phyloP scores from a whole-genome alignment of 2,329 filamentous ascomycete genomes.

The Nemania serpens region DNA sequence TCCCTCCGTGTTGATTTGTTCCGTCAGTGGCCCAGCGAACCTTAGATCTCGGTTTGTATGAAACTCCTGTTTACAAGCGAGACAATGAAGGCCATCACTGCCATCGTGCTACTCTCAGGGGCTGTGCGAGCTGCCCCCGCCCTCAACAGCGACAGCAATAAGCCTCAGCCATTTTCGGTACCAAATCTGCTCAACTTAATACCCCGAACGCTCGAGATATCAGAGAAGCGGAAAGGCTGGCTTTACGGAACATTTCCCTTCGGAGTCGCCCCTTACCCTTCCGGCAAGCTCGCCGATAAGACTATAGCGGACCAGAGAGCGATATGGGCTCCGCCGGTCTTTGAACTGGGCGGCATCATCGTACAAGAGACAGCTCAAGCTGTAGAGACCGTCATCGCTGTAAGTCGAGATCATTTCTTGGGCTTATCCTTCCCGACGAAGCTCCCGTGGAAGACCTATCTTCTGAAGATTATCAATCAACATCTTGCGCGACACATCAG shows the following conservation, averaged over 20 bases:
- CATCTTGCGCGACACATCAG: too few relatives aligned
- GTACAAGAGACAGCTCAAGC: constrained; percentile 11
- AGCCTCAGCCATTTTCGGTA: background rate
- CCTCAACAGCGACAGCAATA: background rate
- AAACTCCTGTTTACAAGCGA: constrained; percentile 2
- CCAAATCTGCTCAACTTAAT: constrained; percentile 15
- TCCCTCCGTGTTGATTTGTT: background rate
- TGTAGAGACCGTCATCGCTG: constrained; percentile 10
- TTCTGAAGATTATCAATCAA: too few relatives aligned
- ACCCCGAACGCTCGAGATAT: constrained; percentile 13
- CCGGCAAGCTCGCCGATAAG: constrained; percentile 15
- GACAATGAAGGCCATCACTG: constrained; percentile 15
- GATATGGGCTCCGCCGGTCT: constrained; percentile 13
- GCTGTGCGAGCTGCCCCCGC: constrained; percentile 17
- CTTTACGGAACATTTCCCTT: constrained; percentile 20
- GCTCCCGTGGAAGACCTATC: too few relatives aligned
- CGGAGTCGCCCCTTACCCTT: constrained; percentile 21
- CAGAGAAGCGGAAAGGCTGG: constrained; percentile 24
- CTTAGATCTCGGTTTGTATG: background rate
- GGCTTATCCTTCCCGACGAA: background rate
- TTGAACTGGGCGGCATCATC: constrained; percentile 15
- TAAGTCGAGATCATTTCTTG: constrained; percentile 7
- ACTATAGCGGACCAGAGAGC: background rate
- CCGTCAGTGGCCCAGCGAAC: background rate
- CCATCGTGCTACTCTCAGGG: constrained; percentile 11